Evolutionary conservation across 2,329 filamentous ascomycete species (phyloP), one percentile per base, ranked within the genome.

Genomic region (Xylaria multiplex): DNA sequence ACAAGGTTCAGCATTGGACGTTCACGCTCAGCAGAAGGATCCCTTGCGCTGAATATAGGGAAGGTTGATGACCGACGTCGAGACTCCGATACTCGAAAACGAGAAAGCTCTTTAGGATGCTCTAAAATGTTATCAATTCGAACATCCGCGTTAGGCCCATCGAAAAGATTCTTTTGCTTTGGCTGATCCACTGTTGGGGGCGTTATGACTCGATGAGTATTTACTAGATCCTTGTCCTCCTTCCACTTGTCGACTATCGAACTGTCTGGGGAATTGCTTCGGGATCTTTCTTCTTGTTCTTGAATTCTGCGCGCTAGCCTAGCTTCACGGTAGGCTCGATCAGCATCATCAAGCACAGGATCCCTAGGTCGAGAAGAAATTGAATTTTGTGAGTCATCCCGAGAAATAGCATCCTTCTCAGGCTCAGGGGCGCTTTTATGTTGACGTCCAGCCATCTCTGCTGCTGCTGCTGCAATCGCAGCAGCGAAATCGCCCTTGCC

Each of bases 61-160:
- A 68, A 32, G 43, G 71, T 64, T n/a, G 67, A 76, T 62, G 67
- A 74, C 42, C 71, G 76, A 48, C 63, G 72, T 65, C 70, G 72
- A 40, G 66, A 69, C 53, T 68, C 59, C 19, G 76, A 71, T 9
- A 75, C 70, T 40, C 68, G 70, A 73, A 82, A 80, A 49, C 74
- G 76, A 64, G 76, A 68, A 61, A 87, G 76, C 35, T 89, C 84
- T 46, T 76, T 75, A 5, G 88, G 88, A 57, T 76, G 70, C 59
- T 82, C 80, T 67, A 90, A 82, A 66, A 85, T 77, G 70, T 88
- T 84, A 73, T 90, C 88, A 65, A 89, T 85, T 58, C 79, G 81
- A 59, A 90, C 87, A 74, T 90, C 88, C n/a, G 88, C 88, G 72
- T 90, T 81, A 1, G 88, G 88, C 7, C 77, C 84, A 68, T 85